These are phyloP conservation scores for Blastobotrys attinorum DNA, from an alignment of 805 yeast genomes.

Conservation along the genomic window DNA sequence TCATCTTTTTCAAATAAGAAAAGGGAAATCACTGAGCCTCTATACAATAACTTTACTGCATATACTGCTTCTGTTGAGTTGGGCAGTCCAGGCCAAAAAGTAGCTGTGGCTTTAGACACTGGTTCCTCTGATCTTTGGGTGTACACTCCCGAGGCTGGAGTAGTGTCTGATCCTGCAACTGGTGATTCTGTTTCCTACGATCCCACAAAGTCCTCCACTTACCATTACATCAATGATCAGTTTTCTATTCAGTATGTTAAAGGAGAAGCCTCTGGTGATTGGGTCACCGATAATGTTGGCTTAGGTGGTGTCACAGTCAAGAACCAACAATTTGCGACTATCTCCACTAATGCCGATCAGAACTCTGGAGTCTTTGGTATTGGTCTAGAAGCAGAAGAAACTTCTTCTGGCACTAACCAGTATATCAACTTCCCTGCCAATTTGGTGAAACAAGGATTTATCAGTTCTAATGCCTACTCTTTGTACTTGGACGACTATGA, in stretches of 20 bases:
- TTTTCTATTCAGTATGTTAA: conserved; percentile 15
- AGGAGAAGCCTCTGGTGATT: conserved; percentile 35
- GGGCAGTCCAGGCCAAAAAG: conserved; percentile 51
- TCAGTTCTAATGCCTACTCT: conserved; percentile 49
- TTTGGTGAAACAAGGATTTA: conserved; percentile 48
- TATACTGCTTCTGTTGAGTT: conserved; percentile 22
- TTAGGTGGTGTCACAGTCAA: conserved; percentile 42
- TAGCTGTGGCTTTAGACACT: conserved; percentile 52
- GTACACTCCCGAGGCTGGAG: conserved; percentile 13
- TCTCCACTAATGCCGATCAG: conserved; percentile 3
- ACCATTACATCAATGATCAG: conserved; percentile 7
- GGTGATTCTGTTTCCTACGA: conserved; percentile 2
- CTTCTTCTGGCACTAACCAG: conserved; percentile 9
- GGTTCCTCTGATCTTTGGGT: conserved; percentile 67
- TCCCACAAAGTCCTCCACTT: conserved; percentile 18
- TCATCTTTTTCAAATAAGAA: no score
- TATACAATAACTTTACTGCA: background rate
- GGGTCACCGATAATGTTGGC: conserved; percentile 53
- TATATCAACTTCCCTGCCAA: conserved; percentile 57
- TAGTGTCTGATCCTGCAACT: no score
- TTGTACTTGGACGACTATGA: conserved; percentile 42
- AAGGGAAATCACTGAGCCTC: background rate
- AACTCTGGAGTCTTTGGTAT: conserved; percentile 21
- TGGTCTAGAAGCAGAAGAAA: conserved; percentile 22
- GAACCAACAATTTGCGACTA: conserved; percentile 13